Conservation (phyloP, 2,329 filamentous ascomycete genomes). For the Phaeosphaeria sp. region DNA sequence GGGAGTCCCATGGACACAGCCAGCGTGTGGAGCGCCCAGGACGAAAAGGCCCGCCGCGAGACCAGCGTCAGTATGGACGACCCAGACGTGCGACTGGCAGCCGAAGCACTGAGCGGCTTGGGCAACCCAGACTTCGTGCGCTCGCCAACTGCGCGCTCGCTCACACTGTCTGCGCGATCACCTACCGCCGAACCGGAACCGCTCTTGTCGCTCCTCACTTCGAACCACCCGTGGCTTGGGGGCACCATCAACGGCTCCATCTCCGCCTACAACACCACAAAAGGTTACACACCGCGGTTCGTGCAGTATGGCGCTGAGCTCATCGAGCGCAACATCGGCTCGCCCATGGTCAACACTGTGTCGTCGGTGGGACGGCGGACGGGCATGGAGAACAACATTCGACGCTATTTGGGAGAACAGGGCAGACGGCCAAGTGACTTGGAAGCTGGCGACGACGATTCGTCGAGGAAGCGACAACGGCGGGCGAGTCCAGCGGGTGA, state of each 20-base stretch:
- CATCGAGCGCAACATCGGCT: constrained; percentile 82
- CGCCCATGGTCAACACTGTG: constrained; percentile 85
- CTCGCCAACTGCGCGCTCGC: not conserved
- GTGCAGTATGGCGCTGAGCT: constrained; percentile 88
- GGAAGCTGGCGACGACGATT: constrained; percentile 50
- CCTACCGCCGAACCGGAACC: constrained; percentile 71
- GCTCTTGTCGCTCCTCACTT: constrained; percentile 83
- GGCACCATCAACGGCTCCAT: constrained; percentile 85
- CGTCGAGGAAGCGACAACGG: constrained; percentile 53
- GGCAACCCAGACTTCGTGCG: constrained; percentile 55
- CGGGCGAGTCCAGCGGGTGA: constrained; percentile 47
- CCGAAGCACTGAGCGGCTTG: constrained; percentile 58
- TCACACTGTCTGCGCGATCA: constrained; percentile 39
- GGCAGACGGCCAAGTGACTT: constrained; percentile 61
- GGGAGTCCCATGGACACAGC: constrained; percentile 54
- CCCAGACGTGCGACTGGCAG: constrained; percentile 56
- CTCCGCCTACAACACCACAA: constrained; percentile 84
- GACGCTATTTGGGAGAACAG: constrained; percentile 75
- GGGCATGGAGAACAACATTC: constrained; percentile 84
- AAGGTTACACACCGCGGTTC: constrained; percentile 88
- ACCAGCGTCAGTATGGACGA: constrained; percentile 58
- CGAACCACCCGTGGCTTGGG: constrained; percentile 84
- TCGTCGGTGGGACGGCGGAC: constrained; percentile 83
- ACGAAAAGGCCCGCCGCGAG: constrained; percentile 43
- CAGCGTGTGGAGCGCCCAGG: constrained; percentile 52